Conservation (phyloP, 2,329 filamentous ascomycete species). For the Pseudopithomyces maydicus region DNA sequence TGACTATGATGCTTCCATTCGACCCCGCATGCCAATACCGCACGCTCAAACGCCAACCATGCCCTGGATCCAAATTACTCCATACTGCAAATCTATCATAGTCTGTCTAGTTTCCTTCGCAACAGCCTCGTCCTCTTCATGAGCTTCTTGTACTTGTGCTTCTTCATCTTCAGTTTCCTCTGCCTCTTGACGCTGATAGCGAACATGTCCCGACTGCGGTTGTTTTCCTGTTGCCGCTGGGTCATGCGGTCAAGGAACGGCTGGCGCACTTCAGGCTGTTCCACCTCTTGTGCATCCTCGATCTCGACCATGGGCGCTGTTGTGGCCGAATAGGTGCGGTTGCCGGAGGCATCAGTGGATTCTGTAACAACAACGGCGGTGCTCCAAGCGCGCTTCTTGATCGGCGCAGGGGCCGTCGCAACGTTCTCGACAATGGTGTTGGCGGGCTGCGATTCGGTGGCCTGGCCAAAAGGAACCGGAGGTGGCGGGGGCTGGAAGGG, state of each 20-base stretch:
- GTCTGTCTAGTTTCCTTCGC: constrained; percentile 74
- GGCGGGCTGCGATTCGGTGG: constrained; percentile 21
- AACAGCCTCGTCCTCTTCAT: constrained; percentile 89
- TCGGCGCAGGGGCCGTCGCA: constrained; percentile 31
- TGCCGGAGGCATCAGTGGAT: constrained; percentile 56
- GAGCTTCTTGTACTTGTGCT: constrained; percentile 99
- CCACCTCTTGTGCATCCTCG: constrained; percentile 36
- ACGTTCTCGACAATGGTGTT: constrained; percentile 20
- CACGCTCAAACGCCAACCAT: constrained; percentile 6
- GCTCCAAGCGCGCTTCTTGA: constrained; percentile 45
- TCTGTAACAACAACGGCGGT: constrained; percentile 60
- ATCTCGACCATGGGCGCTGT: constrained; percentile 55
- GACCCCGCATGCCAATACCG: not conserved
- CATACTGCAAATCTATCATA: constrained; percentile 33
- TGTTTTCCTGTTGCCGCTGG: constrained; percentile 65
- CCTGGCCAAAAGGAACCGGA: constrained; percentile 64
- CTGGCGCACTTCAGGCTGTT: constrained; percentile 44
- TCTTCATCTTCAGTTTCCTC: constrained; percentile 98
- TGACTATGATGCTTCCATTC: too few species aligned
- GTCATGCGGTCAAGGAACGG: constrained; percentile 75
- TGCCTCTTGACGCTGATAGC: constrained; percentile 91
- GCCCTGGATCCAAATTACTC: constrained; percentile 18
- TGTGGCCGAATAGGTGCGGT: constrained; percentile 57
- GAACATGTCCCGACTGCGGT: constrained; percentile 66
- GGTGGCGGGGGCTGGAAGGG: constrained; percentile 87